Base-by-base conservation (phyloP, 2,329 filamentous ascomycete species). In the Gnomoniopsis smithogilvyi region DNA sequence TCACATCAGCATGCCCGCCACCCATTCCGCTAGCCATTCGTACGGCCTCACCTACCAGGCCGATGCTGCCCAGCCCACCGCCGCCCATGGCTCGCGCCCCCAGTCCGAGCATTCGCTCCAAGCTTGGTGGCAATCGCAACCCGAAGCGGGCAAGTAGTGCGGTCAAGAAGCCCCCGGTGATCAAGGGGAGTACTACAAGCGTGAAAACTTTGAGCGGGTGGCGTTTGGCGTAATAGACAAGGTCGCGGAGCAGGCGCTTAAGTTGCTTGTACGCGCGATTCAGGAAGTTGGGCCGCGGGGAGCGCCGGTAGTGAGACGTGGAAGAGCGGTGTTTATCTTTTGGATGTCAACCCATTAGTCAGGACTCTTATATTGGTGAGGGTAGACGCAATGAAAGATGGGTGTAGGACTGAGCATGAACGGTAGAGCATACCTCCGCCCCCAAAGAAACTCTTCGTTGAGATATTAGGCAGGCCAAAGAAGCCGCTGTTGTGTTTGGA, bases 141-240 rank as follows among this genome's bases (percentile, higher is more conserved):
- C 93, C 93, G 72, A 97, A 90, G 69, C 87, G 86, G 41, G 85
- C 84, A 49, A 96, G 82, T 48, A 97, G 78, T 50, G 89, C 90
- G 10, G 87, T 87, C 65, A 97, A 76, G 30, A 91, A 89, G 34
- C 94, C 94, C 54, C 91, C 91, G 1, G 89, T 92, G 67, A 97
- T 78, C 59, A 98, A 81, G 11, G 94, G 94, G 83, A 97, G 86
- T 67, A 97, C 83, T 63, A 96, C 88, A 63, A 92, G 83, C 79
- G 91, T 80, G 78, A 97, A 90, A 51, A 96, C 90, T 76, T 96
- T 96, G 70, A 92, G 76, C 0, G 93, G 94, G 76, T 97, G 89
- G 41, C 86, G 82, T 70, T 91, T 89, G 67, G 91, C 89, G 76
- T 94, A 96, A 71, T 88, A 84, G 71, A 89, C 80, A 10, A 97